Base-by-base conservation (phyloP, 1,284 basidiomycete species). In the Microbotryum lychnidis-dioicae region DNA sequence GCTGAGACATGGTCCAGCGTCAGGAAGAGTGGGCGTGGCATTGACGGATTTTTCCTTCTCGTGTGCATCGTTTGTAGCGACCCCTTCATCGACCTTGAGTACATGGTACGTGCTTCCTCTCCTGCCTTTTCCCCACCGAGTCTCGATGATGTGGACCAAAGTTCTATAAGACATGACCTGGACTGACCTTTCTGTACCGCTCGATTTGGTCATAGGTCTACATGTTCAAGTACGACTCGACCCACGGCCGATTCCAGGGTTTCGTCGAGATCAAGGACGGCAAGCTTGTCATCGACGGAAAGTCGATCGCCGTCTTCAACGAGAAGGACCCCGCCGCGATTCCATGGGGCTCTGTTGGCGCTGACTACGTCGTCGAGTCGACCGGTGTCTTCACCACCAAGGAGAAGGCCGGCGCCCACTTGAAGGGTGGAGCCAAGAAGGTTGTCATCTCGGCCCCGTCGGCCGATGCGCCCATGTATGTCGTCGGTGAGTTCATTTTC, bases 171-270 rank as follows among this genome's bases (percentile, higher is more conserved):
- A 27, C 27, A 27, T 27, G 5, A 6, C 27, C 27, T 27, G 5
- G 27, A 27, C 27, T 50, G 27, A 27, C 14, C 9, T 47, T 29
- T 21, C 4, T 42, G 18, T 42, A 18, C 37, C 16, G 37, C 12
- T 54, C 44, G 21, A 57, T 23, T 42, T 12, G 21, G 54, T 31
- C 46, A 18, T 64, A 88, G 87, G 86, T 91, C 76, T 97, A 98
- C 86, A 96, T 98, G 93, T 96, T 97, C 89, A 97, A 97, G 84
- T 97, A 87, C 78, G 94, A 97, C 79, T 91, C 92, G 67, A 92
- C 93, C 73, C 94, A 98, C 82, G 91, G 94, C 69, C 85, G 87
- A 77, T 98, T 88, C 86, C 86, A 91, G 77, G 94, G 93, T 68
- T 77, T 82, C 61, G 84, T 98, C 72, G 81, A 84, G 77, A 78